These are phyloP conservation scores for Talaromyces amestolkiae DNA, from an alignment of 2,329 filamentous ascomycete species.

Conservation along the genomic window DNA sequence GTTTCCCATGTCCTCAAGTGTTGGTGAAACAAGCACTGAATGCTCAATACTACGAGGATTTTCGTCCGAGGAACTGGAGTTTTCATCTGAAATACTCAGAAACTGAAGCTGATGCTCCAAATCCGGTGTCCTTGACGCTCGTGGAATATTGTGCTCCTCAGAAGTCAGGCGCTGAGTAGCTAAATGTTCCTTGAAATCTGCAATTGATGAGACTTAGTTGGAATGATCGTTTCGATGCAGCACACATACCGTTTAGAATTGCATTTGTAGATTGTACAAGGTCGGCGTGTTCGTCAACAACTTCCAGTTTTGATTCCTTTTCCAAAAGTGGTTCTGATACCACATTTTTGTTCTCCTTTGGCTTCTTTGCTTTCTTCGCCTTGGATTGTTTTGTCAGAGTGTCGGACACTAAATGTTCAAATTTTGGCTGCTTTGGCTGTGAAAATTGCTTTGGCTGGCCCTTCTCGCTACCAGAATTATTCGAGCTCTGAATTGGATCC, in stretches of 20 bases:
- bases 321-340: neutral
- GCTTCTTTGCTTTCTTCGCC: conserved; percentile 9
- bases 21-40: conserved; percentile 18
- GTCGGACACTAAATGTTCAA: neutral
- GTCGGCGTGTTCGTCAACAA: conserved; percentile 10
- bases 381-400: neutral
- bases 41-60: conserved; percentile 15
- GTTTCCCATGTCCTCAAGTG: conserved; percentile 16
- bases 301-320: neutral
- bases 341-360: conserved; percentile 5
- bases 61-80: neutral
- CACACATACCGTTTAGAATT: conserved; percentile 17
- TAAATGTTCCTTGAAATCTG: conserved; percentile 20
- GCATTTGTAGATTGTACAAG: conserved; percentile 18
- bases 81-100: conserved; percentile 15
- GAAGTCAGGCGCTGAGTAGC: conserved; percentile 9
- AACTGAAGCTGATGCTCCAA: conserved; percentile 19
- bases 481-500: neutral
- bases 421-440: conserved; percentile 3
- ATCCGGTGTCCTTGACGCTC: conserved; percentile 6
- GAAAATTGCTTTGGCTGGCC: neutral
- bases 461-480: neutral
- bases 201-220: conserved; percentile 3
- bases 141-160: neutral
- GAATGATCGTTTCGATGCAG: neutral